A percentile compares a stretch with the other conserved stretches of the same genome.
These are phyloP conservation scores for Vigna nakashimae DNA, from an alignment of 306 rosid genomes.

Conservation along the genomic window DNA sequence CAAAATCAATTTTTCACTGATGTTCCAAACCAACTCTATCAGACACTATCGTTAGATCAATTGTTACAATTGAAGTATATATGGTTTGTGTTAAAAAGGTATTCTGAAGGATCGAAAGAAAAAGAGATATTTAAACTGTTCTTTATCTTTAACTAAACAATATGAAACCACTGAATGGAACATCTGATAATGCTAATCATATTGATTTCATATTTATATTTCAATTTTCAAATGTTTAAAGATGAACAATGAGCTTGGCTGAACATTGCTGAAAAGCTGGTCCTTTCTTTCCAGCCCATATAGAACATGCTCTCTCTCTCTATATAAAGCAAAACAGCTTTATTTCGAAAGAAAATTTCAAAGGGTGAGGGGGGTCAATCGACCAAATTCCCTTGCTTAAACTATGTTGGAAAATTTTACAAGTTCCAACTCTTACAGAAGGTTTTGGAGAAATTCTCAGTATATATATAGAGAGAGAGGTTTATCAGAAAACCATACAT, in stretches of 20 bases:
- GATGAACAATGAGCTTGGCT: conserved; percentile 44
- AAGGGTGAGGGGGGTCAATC: conserved; percentile 56
- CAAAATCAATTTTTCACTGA: conserved; percentile 5
- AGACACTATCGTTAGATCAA: too few species aligned
- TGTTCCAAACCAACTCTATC: not conserved
- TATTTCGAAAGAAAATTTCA: conserved; percentile 45
- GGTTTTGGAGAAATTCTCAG: not conserved
- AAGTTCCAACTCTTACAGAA: not conserved
- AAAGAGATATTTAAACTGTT: too few species aligned
- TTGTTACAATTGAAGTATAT: too few species aligned
- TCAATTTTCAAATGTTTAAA: conserved; percentile 13
- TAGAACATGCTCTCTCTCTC: conserved; percentile 49
- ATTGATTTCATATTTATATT: not conserved
- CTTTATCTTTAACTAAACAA: too few species aligned
- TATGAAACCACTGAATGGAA: too few species aligned
- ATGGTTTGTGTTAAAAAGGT: too few species aligned
- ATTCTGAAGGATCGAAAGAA: too few species aligned
- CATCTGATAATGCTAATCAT: too few species aligned
- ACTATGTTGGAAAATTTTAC: conserved; percentile 6
- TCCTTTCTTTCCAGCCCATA: conserved; percentile 64
- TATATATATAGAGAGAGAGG: too few species aligned
- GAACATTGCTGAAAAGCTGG: conserved; percentile 67
- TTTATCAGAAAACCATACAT: not conserved
- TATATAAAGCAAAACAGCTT: conserved; percentile 37
- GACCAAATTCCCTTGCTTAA: conserved; percentile 42